Conservation (phyloP, 371 early-diverging fungal species). For the Mucor racemosus region DNA sequence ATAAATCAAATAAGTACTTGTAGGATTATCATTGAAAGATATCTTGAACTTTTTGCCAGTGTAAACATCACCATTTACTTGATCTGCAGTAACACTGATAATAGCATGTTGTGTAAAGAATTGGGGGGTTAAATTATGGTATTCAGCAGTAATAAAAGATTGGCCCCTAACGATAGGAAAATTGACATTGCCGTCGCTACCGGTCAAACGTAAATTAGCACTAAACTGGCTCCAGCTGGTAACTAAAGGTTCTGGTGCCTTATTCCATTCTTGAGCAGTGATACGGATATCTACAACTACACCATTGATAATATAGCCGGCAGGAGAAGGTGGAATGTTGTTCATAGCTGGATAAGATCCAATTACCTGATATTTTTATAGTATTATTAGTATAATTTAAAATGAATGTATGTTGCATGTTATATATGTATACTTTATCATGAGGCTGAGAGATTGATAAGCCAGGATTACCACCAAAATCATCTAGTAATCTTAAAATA, state of each 20-base stretch:
- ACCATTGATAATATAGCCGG: slow-evolving; percentile 48
- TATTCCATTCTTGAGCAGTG: slow-evolving; percentile 44
- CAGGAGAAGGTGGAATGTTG: slow-evolving; percentile 42
- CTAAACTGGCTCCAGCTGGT: slow-evolving; percentile 46
- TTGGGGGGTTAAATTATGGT: slow-evolving; percentile 53
- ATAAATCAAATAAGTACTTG: slow-evolving; percentile 45
- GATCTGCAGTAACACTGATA: slow-evolving; percentile 29
- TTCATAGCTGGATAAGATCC: slow-evolving; percentile 48
- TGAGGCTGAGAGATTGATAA: slow-evolving; percentile 43
- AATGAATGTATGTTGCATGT: not conserved
- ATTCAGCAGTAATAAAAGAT: slow-evolving; percentile 54
- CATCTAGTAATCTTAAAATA: slow-evolving; percentile 45
- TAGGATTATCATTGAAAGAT: slow-evolving; percentile 43
- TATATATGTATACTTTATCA: slow-evolving; percentile 18
- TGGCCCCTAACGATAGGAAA: slow-evolving; percentile 61
- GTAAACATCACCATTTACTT: slow-evolving; percentile 17
- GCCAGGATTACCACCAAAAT: slow-evolving; percentile 46
- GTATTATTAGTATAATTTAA: not conserved
- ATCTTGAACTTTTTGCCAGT: slow-evolving; percentile 44
- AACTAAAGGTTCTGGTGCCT: slow-evolving; percentile 23
- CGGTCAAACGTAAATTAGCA: slow-evolving; percentile 32
- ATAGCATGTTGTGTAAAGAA: slow-evolving; percentile 55
- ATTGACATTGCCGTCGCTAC: slow-evolving; percentile 19
- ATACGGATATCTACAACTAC: slow-evolving; percentile 46
- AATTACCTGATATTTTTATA: slow-evolving; percentile 17